Evolutionary conservation across 1,284 basidiomycete species (phyloP).

Genomic region (Boletus smithii): DNA sequence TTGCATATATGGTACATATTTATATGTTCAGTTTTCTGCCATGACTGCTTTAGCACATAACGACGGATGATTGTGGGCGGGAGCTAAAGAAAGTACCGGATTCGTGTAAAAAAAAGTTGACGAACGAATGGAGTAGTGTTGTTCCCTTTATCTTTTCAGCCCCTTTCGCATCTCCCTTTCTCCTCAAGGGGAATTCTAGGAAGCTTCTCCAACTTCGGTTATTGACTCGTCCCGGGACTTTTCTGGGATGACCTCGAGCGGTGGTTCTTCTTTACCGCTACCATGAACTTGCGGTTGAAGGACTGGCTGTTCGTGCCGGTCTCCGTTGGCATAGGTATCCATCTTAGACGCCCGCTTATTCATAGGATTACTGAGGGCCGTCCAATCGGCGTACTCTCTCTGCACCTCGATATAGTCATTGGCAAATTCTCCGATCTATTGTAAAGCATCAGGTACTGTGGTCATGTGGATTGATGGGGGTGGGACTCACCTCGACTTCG

Average conservation of each 20-base stretch:
- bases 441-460: neutral
- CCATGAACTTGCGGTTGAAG: conserved; percentile 4
- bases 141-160: neutral
- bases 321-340: conserved; percentile 36
- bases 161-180: neutral
- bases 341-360: conserved; percentile 9
- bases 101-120: no score
- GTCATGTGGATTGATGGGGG: conserved; percentile 1
- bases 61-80: no score
- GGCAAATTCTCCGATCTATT: conserved; percentile 73
- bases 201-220: neutral
- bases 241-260: conserved; percentile 19
- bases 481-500: conserved; percentile 67
- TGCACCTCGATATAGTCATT: conserved; percentile 77
- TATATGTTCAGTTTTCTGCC: neutral
- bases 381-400: conserved; percentile 63
- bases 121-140: no score
- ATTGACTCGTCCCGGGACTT: conserved; percentile 12
- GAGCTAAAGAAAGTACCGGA: no score
- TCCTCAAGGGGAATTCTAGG: neutral
- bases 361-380: conserved; percentile 15
- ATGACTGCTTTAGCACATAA: no score
- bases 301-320: conserved; percentile 47
- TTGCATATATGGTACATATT: neutral
- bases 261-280: conserved; percentile 9